A percentile compares a stretch with the other conserved stretches of the same genome.
phyloP scores from a whole-genome alignment of 495 filamentous ascomycete species.

The Penicillium flavigenum region DNA sequence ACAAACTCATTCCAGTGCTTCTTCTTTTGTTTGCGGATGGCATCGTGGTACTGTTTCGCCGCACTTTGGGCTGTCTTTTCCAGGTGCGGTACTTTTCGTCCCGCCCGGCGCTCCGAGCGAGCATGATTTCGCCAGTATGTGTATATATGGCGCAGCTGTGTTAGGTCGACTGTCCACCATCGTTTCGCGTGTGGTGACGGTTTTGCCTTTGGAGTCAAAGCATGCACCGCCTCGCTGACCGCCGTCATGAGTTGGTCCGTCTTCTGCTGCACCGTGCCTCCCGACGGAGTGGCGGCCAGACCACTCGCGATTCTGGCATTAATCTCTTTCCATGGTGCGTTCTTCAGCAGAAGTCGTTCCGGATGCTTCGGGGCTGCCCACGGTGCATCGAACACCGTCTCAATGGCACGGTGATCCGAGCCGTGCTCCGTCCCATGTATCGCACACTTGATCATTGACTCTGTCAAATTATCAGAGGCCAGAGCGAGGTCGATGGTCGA shows the following conservation, averaged over 20 bases:
- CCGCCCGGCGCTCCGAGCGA: too few species aligned
- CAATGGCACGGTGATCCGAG: slow-evolving; percentile 36
- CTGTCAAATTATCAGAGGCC: slow-evolving; percentile 9
- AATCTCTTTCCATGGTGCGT: slow-evolving; percentile 31
- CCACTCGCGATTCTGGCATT: slow-evolving; percentile 24
- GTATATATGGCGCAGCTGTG: not conserved
- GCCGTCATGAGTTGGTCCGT: not conserved
- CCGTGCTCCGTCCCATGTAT: slow-evolving; percentile 31
- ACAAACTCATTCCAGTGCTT: slow-evolving; percentile 30
- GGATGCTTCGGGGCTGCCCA: slow-evolving; percentile 11
- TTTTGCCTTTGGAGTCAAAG: slow-evolving; percentile 18
- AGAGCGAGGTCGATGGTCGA: too few species aligned
- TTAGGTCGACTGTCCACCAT: slow-evolving; percentile 21
- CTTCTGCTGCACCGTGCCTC: slow-evolving; percentile 21
- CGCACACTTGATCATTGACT: slow-evolving; percentile 26
- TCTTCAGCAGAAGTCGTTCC: slow-evolving; percentile 9
- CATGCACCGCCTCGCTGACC: slow-evolving; percentile 11
- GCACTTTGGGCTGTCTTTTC: slow-evolving; percentile 20
- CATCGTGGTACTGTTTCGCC: slow-evolving; percentile 27
- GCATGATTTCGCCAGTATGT: too few species aligned
- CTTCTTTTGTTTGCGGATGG: slow-evolving; percentile 28
- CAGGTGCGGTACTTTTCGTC: slow-evolving; percentile 1
- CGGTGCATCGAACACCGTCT: slow-evolving; percentile 28
- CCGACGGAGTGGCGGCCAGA: slow-evolving; percentile 19
- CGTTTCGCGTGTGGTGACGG: slow-evolving; percentile 20